Conservation (phyloP, 768 basidiomycete species). For the Auricularia auricula-judae region DNA sequence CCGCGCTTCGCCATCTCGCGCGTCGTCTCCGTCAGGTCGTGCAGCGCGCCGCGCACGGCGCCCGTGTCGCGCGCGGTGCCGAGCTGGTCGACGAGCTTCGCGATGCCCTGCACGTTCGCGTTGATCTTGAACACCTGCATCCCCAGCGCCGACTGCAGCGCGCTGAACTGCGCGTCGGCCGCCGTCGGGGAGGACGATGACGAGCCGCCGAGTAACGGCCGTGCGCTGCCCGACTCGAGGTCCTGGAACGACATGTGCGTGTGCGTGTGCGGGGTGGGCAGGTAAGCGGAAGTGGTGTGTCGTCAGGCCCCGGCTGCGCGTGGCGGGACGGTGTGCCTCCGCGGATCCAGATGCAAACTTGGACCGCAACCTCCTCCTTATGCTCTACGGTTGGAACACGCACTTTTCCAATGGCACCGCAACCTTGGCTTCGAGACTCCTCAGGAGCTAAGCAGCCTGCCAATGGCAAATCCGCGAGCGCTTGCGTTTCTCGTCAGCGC, state of each 20-base stretch:
- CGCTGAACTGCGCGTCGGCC: slow-evolving; percentile 61
- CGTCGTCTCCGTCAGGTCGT: slow-evolving; percentile 85
- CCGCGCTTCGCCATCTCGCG: slow-evolving; percentile 91
- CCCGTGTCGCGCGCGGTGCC: slow-evolving; percentile 77
- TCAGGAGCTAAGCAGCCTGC: no score
- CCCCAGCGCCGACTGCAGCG: slow-evolving; percentile 68
- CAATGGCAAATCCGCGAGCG: no score
- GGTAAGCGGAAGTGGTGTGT: no score
- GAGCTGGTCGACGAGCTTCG: slow-evolving; percentile 93
- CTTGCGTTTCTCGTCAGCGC: no score
- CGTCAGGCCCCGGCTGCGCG: no score
- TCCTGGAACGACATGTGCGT: slow-evolving; percentile 7
- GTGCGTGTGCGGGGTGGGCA: no score
- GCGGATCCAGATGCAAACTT: no score
- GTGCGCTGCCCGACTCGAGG: slow-evolving; percentile 4
- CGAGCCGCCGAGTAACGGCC: not conserved
- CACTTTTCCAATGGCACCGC: no score
- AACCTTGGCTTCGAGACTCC: no score
- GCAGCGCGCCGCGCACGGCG: slow-evolving; percentile 74
- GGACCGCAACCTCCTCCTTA: no score
- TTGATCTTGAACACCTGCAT: slow-evolving; percentile 99
- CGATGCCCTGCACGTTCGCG: slow-evolving; percentile 89
- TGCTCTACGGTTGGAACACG: no score
- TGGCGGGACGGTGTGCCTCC: no score
- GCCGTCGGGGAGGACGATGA: slow-evolving; percentile 16